Evolutionary conservation across 352 stramenopile species (phyloP).

Genomic region (Stramenopiles sp.): DNA sequence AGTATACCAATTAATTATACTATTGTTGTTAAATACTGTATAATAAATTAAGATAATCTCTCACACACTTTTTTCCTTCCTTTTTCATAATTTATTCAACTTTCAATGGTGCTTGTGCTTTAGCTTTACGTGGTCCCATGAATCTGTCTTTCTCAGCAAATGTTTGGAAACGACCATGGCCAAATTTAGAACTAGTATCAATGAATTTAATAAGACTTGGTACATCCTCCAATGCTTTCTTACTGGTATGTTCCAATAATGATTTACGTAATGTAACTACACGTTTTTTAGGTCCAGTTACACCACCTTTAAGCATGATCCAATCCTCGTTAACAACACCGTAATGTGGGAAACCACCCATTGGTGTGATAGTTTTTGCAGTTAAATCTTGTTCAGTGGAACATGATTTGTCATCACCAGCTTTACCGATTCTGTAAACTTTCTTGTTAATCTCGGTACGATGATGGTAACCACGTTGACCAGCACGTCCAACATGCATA

Average conservation of each 20-base stretch:
- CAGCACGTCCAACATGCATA: conserved; percentile 89
- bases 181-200: conserved; percentile 94
- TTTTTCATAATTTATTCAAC: too few relatives aligned
- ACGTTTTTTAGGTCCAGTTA: conserved; percentile 96
- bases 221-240: conserved; percentile 88
- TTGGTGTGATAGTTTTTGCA: conserved; percentile 97
- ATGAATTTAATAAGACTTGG: conserved; percentile 78
- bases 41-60: too few relatives aligned
- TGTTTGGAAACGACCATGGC: conserved; percentile 99
- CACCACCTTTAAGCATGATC: conserved; percentile 98
- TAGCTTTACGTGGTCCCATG: conserved; percentile 80
- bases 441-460: conserved; percentile 99
- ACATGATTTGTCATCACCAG: conserved; percentile 73
- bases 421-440: conserved; percentile 96
- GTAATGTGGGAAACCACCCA: conserved; percentile 99
- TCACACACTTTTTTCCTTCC: too few relatives aligned
- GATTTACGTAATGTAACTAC: conserved; percentile 94
- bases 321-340: conserved; percentile 97
- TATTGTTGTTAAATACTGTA: too few relatives aligned
- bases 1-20: too few relatives aligned
- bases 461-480: conserved; percentile 99
- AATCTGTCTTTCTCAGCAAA: conserved; percentile 98
- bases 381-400: conserved; percentile 97
- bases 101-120: conserved; percentile 24
- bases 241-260: conserved; percentile 85